Percentiles rank a stretch among this genome's conserved stretches.
Conservation (phyloP, 805 yeast species). For the Sugiyamaella chiloensis region DNA sequence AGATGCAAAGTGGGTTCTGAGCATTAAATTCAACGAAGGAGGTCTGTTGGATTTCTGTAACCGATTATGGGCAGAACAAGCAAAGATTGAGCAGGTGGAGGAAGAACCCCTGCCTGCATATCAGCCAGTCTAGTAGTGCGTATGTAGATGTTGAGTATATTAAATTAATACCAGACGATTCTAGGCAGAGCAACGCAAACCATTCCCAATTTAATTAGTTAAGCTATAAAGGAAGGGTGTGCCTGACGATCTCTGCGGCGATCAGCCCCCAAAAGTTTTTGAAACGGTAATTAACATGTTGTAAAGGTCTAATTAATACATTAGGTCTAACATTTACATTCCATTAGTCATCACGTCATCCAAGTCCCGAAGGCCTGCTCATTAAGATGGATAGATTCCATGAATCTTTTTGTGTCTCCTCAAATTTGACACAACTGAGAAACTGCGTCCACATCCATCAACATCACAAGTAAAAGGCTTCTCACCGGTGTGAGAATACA, state of each 20-base stretch:
- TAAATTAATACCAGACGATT: no score
- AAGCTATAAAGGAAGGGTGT: background rate
- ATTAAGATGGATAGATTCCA: conserved; percentile 15
- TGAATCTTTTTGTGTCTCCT: conserved; percentile 78
- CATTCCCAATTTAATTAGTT: no score
- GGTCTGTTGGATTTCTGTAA: conserved; percentile 32
- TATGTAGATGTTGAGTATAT: no score
- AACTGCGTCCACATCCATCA: conserved; percentile 64
- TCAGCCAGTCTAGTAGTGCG: background rate
- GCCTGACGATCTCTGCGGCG: background rate
- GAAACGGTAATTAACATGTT: background rate
- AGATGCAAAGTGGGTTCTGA: conserved; percentile 25
- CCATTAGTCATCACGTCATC: conserved; percentile 6
- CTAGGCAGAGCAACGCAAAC: no score
- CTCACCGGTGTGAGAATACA: conserved; percentile 78
- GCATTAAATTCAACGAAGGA: conserved; percentile 29
- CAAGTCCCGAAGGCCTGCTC: conserved; percentile 2
- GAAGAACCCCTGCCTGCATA: conserved; percentile 23
- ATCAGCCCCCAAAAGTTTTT: background rate
- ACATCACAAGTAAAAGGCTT: conserved; percentile 68
- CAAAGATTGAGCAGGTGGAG: conserved; percentile 6
- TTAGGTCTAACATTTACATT: conserved; percentile 2
- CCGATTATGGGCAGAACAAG: conserved; percentile 1
- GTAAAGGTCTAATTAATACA: background rate
- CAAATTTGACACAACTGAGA: conserved; percentile 79